Evolutionary conservation across 148 eudicot genomes (phyloP).

Genomic region (Chenopodium berlandieri): DNA sequence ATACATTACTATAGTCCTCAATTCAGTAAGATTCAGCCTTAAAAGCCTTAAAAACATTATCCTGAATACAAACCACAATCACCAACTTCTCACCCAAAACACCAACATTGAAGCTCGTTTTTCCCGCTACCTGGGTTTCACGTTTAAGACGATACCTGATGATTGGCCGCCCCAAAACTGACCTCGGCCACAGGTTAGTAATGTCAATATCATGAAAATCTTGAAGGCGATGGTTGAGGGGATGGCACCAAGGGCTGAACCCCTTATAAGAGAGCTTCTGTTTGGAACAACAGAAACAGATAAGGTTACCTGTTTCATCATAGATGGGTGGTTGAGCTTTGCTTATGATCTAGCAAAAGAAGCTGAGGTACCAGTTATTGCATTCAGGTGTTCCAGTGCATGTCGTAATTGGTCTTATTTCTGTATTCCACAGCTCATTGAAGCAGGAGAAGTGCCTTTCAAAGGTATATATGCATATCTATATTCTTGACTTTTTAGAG

Average conservation of each 20-base stretch:
- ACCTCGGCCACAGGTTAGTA: background rate
- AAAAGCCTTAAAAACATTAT: too few relatives aligned
- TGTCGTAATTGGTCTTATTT: slow-evolving; percentile 29
- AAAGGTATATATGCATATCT: slow-evolving; percentile 18
- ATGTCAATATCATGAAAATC: background rate
- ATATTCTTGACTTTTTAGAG: too few relatives aligned
- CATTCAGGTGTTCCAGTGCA: slow-evolving; percentile 32
- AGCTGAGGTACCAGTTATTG: slow-evolving; percentile 28
- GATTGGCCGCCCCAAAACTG: slow-evolving; percentile 4
- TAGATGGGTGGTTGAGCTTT: slow-evolving; percentile 28
- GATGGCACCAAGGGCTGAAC: slow-evolving; percentile 7
- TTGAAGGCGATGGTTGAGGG: slow-evolving; percentile 5
- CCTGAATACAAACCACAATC: slow-evolving; percentile 30
- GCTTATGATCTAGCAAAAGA: slow-evolving; percentile 28
- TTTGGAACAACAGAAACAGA: background rate
- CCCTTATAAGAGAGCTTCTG: slow-evolving; percentile 23
- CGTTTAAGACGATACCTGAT: slow-evolving; percentile 24
- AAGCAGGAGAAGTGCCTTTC: slow-evolving; percentile 35
- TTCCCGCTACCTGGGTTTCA: slow-evolving; percentile 22
- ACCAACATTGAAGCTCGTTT: slow-evolving; percentile 28
- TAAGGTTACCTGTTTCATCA: slow-evolving; percentile 29
- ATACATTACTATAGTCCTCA: too few relatives aligned
- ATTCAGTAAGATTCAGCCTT: too few relatives aligned
- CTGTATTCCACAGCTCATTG: slow-evolving; percentile 24
- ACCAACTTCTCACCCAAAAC: slow-evolving; percentile 17